Conservation (phyloP, 192 early-diverging fungal species). For the Podila epigama region DNA sequence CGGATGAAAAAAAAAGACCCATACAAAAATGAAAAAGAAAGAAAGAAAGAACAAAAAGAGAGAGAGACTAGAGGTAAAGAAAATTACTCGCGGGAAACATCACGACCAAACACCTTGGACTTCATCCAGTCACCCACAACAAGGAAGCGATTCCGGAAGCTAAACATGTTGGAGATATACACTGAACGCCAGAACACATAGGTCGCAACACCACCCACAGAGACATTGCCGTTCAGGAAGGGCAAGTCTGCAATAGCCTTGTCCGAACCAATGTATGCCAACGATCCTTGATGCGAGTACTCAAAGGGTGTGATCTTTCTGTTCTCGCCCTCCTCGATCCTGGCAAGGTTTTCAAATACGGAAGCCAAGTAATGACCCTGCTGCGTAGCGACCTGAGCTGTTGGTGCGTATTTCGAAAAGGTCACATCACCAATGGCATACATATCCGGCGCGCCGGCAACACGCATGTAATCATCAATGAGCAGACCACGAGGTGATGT, state of each 20-base stretch:
- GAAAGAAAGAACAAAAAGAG: no score
- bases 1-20: no score
- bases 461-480: slow-evolving; percentile 74
- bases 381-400: slow-evolving; percentile 87
- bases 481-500: slow-evolving; percentile 71
- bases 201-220: slow-evolving; percentile 71
- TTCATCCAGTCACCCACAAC: slow-evolving; percentile 94
- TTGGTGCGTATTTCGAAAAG: slow-evolving; percentile 82
- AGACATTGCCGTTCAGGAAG: slow-evolving; percentile 69
- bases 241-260: slow-evolving; percentile 96
- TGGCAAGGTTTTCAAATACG: slow-evolving; percentile 71
- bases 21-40: no score
- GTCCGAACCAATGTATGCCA: slow-evolving; percentile 95
- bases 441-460: slow-evolving; percentile 68
- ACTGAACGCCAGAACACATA: slow-evolving; percentile 83
- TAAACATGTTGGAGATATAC: slow-evolving; percentile 82
- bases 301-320: slow-evolving; percentile 71
- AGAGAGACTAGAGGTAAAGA: neutral
- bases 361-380: slow-evolving; percentile 88
- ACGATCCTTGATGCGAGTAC: slow-evolving; percentile 86
- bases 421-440: slow-evolving; percentile 79
- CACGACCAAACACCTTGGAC: slow-evolving; percentile 88
- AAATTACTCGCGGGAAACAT: slow-evolving; percentile 87
- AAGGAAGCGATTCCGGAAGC: slow-evolving; percentile 80
- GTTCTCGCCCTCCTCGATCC: slow-evolving; percentile 49